Evolutionary conservation across 345 rosid genomes (phyloP).

Genomic region (Rhodamnia rubescens): DNA sequence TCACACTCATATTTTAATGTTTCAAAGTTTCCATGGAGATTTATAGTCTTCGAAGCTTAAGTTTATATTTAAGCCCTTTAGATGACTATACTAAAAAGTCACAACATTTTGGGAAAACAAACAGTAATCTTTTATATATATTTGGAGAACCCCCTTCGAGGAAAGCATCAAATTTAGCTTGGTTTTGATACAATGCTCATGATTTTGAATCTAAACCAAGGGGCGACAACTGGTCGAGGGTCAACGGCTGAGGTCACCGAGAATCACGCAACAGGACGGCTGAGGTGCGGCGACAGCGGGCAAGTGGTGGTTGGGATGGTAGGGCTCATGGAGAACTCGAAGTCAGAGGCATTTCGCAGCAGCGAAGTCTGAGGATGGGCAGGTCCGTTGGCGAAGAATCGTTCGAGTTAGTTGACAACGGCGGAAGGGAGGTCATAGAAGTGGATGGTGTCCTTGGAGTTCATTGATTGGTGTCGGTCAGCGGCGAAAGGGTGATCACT

Average conservation of each 20-base stretch:
- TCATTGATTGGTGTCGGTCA: not conserved
- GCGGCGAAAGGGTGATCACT: not conserved
- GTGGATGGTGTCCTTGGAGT: slow-evolving; percentile 9
- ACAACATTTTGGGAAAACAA: not conserved
- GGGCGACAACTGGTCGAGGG: not conserved
- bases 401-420: not conserved
- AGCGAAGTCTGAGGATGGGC: not conserved
- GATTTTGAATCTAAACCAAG: not conserved
- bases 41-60: not conserved
- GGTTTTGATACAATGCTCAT: not conserved
- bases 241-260: not conserved
- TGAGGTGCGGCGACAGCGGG: not conserved
- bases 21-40: not conserved
- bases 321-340: slow-evolving; percentile 13
- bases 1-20: not conserved
- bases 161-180: not conserved
- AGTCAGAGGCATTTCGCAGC: not conserved
- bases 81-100: not conserved
- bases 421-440: slow-evolving; percentile 5
- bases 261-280: not conserved
- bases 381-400: not conserved
- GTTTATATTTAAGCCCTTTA: not conserved
- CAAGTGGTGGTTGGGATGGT: not conserved
- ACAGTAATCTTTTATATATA: not conserved
- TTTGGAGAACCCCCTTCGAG: not conserved